These are phyloP conservation scores for Agarophyton chilense DNA, from an alignment of 23 red algal genomes.

Conservation along the genomic window DNA sequence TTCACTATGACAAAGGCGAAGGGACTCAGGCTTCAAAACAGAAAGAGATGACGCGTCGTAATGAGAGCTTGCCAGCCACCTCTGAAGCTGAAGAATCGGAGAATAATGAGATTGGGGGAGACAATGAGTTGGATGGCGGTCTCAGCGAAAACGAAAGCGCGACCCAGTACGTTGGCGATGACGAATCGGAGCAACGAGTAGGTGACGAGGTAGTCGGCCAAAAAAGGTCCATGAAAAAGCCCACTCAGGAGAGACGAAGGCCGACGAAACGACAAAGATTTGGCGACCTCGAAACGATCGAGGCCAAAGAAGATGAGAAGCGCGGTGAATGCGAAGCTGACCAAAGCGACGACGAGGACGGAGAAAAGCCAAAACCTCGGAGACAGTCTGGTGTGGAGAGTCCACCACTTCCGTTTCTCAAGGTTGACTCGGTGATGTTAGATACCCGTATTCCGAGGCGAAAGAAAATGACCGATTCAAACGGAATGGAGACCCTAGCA, in stretches of 20 bases:
- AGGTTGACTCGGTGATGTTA: constrained; percentile 15
- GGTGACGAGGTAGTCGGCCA: neutral
- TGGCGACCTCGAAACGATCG: constrained; percentile 5
- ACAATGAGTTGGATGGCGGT: neutral
- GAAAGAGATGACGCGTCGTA: neutral
- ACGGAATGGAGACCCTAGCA: constrained; percentile 10
- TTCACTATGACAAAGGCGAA: neutral
- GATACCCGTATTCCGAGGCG: constrained; percentile 17
- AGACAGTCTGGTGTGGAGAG: neutral
- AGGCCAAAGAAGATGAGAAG: neutral
- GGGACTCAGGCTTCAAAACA: neutral
- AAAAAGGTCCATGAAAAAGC: neutral
- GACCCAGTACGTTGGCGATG: neutral
- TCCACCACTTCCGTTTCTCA: constrained; percentile 22
- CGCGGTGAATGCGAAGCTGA: neutral
- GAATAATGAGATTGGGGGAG: neutral
- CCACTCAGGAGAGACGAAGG: neutral
- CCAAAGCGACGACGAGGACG: neutral
- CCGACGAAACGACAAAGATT: constrained; percentile 1
- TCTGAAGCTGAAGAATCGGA: constrained; percentile 3
- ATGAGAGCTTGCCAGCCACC: neutral
- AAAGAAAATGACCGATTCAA: constrained; percentile 16
- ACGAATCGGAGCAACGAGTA: neutral
- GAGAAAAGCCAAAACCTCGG: constrained; percentile 5
- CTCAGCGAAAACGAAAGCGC: neutral